Evolutionary conservation across 2,329 filamentous ascomycete species (phyloP), one percentile per base, ranked within the genome.

Genomic region (Sporothrix pallida): DNA sequence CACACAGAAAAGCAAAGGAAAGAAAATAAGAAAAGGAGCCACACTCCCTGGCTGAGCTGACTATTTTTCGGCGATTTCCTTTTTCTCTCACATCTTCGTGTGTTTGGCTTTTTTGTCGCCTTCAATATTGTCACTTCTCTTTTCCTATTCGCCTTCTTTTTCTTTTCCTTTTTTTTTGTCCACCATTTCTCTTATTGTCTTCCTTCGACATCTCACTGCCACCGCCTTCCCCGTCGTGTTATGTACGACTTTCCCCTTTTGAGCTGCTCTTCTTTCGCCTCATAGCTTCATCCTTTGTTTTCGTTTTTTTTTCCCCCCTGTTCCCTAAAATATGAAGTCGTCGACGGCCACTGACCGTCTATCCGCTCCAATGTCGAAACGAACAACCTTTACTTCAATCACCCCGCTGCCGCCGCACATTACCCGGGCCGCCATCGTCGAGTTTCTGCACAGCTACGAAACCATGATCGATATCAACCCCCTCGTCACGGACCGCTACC

Each of bases 381-480:
- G 90, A 76, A 89, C 87, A 17, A 85, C 89, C 46, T 94, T 95
- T 83, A 96, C 93, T 54, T 92, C 89, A 63, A 89, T 95, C 77
- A 96, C 93, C 42, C 92, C 93, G 20, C 86, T 97, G 46, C 94
- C 94, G 9, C 78, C 87, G 1, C 85, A 86, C 77, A 87, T 96
- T 76, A 86, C 89, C 67, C 89, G 93, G 72, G 86, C 91, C 77
- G 87, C 88, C n/a, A 93, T 93, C 58, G 81, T 97, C 76, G 86
- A 89, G 72, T 93, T 93, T 77, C 89, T 97, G 46, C 93, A 94
- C 81, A 87, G 92, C 81, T 93, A 97, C 82, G 81, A 87, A 69
- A 90, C 90, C 78, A 97, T 97, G 91, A 97, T 97, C 79, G 91
- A 95, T 79, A 85, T 97, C 73, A 97, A 97, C 81, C 94, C 94